phyloP scores from a whole-genome alignment of 208 protist genomes.

The Leishmania braziliensis region DNA sequence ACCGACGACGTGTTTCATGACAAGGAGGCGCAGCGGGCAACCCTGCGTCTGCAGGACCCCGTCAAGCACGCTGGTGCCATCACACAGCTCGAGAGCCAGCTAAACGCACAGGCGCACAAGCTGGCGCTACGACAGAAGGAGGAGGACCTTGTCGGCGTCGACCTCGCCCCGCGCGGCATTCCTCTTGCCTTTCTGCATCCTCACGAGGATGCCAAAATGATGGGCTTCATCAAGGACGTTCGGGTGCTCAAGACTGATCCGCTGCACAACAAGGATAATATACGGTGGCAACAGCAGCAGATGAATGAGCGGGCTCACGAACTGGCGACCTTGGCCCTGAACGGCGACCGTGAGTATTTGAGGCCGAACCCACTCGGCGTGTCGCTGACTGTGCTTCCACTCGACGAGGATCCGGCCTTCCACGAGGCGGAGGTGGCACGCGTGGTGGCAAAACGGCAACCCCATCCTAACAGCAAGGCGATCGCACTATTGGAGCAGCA shows the following conservation, averaged over 20 bases:
- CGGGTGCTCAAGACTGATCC: conserved; percentile 65
- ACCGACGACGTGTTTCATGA: conserved; percentile 57
- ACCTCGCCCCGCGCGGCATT: conserved; percentile 50
- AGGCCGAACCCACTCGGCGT: conserved; percentile 51
- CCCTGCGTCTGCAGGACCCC: conserved; percentile 50
- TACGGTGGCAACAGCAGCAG: conserved; percentile 38
- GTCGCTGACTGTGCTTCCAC: conserved; percentile 50
- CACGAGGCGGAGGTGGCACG: conserved; percentile 64
- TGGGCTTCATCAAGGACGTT: conserved; percentile 37
- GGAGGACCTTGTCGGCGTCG: conserved; percentile 64
- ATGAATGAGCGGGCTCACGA: conserved; percentile 65
- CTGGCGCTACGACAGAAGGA: conserved; percentile 58
- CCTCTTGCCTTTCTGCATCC: conserved; percentile 62
- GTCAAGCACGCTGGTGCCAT: conserved; percentile 41
- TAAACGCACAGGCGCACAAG: conserved; percentile 65
- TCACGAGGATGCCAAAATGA: conserved; percentile 62
- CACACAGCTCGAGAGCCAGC: conserved; percentile 44
- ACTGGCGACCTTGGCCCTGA: conserved; percentile 46
- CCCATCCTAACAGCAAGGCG: conserved; percentile 24
- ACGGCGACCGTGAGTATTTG: conserved; percentile 56
- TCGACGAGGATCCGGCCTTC: conserved; percentile 61
- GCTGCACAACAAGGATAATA: conserved; percentile 54
- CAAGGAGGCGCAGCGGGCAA: conserved; percentile 54
- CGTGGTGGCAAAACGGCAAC: conserved; percentile 37
- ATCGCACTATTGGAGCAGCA: conserved; percentile 53